Base-by-base conservation (phyloP, 1,139 yeast species). In the Suhomyces ambrosiae region DNA sequence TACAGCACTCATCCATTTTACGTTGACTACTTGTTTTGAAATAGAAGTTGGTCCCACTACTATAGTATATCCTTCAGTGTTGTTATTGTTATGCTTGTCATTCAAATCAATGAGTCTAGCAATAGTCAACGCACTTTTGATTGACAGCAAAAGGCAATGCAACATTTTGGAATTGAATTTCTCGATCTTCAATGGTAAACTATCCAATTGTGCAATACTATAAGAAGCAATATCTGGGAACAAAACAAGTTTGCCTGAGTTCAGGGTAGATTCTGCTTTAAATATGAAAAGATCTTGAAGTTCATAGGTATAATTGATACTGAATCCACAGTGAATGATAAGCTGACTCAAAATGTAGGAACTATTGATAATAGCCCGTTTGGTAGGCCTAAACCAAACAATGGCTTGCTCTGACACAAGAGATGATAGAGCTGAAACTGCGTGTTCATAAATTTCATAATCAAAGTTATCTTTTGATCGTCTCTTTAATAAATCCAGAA, bases 1-100 rank as follows among this genome's bases (percentile, higher is more conserved):
- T 6, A 56, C 52, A 23, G 61, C 66, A 48, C 71, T 74, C 31
- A 63, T 45, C 78, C 79, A 72, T 0, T 65, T 60, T 70, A 44
- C 44, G 30, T 3, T n/a, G n/a, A n/a, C n/a, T n/a, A 23, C 17
- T 15, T 18, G 35, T 11, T 31, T 24, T 3, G 21, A 17, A 7
- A 35, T 16, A 3, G 27, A 25, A 4, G 42, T 37, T 8, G 45
- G 41, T 4, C 47, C 47, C 3, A 41, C 22, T 7, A 23, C 30
- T 4, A 41, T 33, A 5, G 15, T 10, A 14, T 34, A 39, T 3
- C 28, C 32, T 4, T n/a, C 15, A 24, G 15, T 11, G 12, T n/a
- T 12, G 12, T n/a, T 12, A 5, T n/a, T 12, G 15, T 24, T 12
- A 7, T 27, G 27, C 3, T 19, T 18, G n/a, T 33, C 27, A 15